phyloP scores from a whole-genome alignment of 176 grass and related monocot genomes.

The Zea luxurians region DNA sequence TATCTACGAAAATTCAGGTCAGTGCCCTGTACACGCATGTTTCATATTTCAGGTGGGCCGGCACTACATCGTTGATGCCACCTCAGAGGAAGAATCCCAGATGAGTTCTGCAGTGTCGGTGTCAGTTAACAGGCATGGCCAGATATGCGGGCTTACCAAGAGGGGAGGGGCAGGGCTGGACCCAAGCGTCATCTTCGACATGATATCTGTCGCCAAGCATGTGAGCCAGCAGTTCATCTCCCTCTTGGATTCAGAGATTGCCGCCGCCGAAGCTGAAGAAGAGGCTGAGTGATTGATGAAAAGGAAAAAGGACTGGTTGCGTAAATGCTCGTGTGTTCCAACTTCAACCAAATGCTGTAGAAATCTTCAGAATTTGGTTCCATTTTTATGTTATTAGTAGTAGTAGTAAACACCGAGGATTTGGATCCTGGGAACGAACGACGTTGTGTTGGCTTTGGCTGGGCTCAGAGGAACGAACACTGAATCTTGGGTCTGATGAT shows the following conservation, averaged over 20 bases:
- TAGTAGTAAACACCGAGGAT: no score
- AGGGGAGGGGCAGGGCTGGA: neutral
- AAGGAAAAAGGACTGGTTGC: neutral
- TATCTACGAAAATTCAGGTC: no score
- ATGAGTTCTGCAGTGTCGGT: neutral
- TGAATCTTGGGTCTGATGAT: no score
- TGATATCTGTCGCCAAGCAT: constrained; percentile 81
- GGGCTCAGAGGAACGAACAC: no score
- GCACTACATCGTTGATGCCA: constrained; percentile 19
- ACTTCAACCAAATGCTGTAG: neutral
- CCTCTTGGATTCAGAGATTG: constrained; percentile 25
- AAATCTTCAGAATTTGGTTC: no score
- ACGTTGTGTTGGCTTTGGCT: no score
- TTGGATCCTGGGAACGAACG: no score
- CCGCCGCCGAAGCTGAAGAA: constrained; percentile 45
- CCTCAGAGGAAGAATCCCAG: neutral
- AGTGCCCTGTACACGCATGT: neutral
- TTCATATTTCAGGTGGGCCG: constrained; percentile 51
- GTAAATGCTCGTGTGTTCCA: neutral
- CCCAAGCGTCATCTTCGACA: constrained; percentile 50
- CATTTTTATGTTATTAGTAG: no score
- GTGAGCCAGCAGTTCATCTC: constrained; percentile 57
- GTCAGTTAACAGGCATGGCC: neutral
- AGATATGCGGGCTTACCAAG: neutral
- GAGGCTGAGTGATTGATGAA: constrained; percentile 33